Base-by-base conservation (phyloP, 1,284 basidiomycete species). In the Cystobasidium slooffiae region DNA sequence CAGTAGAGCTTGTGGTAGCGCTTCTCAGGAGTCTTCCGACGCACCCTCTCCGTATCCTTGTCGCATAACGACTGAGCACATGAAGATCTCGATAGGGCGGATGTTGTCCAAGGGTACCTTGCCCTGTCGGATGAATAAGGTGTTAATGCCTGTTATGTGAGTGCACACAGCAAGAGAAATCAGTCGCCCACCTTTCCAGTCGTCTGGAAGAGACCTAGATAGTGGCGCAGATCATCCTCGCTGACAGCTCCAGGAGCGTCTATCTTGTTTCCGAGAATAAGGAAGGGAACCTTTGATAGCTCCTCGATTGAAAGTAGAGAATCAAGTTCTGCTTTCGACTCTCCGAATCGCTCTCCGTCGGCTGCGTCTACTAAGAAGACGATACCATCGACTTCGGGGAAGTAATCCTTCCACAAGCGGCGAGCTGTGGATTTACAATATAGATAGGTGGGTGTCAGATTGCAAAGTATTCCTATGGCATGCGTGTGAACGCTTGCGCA, bases 221-320 rank as follows among this genome's bases (percentile, higher is more conserved):
- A 88, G 83, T 97, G 93, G 81, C 97, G 90, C 77, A 99, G 86
- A 84, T 99, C 94, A 82, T 99, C 96, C 85, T 99, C 97, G 76
- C 91, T 94, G 76, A 99, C 95, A 44, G 97, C 97, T 64, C 94
- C 94, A 6, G 90, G 89, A n/a, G 95, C 94, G 81, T 99, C 97
- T 81, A 99, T 99, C 88, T 99, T 99, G 89, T 99, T 99, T 66
- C 97, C 97, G 72, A 99, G 90, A 76, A 99, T 90, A 75, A 99
- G 88, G 91, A 99, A 99, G 69, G 97, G 97, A 44, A 99, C 97
- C 84, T 93, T 96, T 79, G 89, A 87, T 75, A 97, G 89, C 81
- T 94, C 90, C 84, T 99, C 96, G 80, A 99, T 99, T 55, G 90
- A 89, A 62, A 97, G 89, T 73, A 99, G 88, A 9, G 94, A 91